phyloP scores from a whole-genome alignment of 257 asterid genomes.

The Cinchona pubescens region DNA sequence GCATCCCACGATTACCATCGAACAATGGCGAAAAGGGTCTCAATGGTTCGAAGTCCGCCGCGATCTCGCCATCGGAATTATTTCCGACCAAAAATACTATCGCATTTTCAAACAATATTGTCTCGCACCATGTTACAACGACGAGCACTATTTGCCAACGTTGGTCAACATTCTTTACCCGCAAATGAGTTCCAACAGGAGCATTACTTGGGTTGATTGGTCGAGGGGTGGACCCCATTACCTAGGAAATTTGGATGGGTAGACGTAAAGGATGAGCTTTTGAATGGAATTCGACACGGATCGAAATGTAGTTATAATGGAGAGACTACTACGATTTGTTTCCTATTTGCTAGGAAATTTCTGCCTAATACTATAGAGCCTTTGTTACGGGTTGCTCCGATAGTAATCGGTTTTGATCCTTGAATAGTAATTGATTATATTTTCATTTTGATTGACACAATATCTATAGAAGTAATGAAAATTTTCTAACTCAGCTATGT shows the following conservation, averaged over 20 bases:
- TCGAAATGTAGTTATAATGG: conserved; percentile 53
- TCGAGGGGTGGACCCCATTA: conserved; percentile 63
- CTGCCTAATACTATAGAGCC: conserved; percentile 40
- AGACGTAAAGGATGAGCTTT: conserved; percentile 44
- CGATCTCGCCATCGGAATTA: conserved; percentile 35
- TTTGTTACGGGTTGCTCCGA: conserved; percentile 47
- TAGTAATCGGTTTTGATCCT: conserved; percentile 37
- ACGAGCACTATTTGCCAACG: conserved; percentile 59
- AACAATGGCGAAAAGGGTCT: conserved; percentile 73
- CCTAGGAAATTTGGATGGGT: conserved; percentile 53
- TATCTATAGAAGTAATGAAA: no score
- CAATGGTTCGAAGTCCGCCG: conserved; percentile 76
- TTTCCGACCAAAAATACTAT: conserved; percentile 45
- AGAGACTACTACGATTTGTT: conserved; percentile 35
- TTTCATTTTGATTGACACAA: no score
- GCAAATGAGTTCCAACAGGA: conserved; percentile 42
- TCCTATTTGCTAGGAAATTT: conserved; percentile 72
- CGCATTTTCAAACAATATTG: conserved; percentile 36
- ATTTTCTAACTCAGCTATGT: no score
- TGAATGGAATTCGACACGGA: conserved; percentile 38
- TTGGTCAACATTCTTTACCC: conserved; percentile 47
- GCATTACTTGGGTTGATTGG: conserved; percentile 64
- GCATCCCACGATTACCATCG: conserved; percentile 52
- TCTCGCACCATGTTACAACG: conserved; percentile 49
- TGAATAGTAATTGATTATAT: no score